A percentile compares a stretch with the other conserved stretches of the same genome.
These are phyloP conservation scores for Mycena vulgaris DNA, from an alignment of 768 basidiomycete species.

Conservation along the genomic window DNA sequence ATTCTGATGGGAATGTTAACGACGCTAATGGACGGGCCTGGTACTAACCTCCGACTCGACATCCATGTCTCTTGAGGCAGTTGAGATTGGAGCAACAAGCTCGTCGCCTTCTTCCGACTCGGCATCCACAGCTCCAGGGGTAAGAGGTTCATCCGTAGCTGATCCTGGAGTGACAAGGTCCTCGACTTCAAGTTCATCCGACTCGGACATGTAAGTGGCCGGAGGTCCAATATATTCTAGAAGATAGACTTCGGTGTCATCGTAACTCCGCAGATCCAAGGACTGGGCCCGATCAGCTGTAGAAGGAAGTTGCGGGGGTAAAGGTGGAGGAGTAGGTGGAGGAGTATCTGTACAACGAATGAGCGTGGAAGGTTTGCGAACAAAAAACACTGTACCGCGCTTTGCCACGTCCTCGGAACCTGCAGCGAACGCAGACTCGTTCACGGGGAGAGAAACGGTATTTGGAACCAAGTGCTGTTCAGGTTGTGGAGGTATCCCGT, in stretches of 20 bases:
- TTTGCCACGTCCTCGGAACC: not conserved
- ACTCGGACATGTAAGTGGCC: not conserved
- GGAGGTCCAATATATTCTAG: constrained; percentile 35
- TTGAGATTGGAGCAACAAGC: not conserved
- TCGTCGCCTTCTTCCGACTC: not conserved
- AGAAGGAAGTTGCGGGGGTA: not conserved
- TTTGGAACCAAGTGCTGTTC: not conserved
- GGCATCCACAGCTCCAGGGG: not conserved
- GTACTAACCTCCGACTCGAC: constrained; percentile 2
- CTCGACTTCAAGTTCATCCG: constrained; percentile 17
- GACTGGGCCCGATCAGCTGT: not conserved
- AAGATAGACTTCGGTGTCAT: constrained; percentile 32
- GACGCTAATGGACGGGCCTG: not conserved
- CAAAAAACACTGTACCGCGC: not conserved
- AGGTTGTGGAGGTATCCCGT: not conserved
- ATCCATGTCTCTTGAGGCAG: not conserved
- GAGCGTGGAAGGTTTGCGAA: not conserved
- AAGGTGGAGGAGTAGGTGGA: not conserved
- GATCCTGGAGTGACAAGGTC: not conserved
- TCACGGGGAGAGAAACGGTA: not conserved
- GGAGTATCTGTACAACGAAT: not conserved
- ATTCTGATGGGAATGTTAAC: not conserved
- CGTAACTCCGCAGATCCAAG: constrained; percentile 30
- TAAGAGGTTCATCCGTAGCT: not conserved
- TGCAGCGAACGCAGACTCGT: not conserved